Percentiles rank a stretch among this genome's conserved stretches.
Conservation (phyloP, 371 early-diverging fungal species). For the Mortierella sp. region DNA sequence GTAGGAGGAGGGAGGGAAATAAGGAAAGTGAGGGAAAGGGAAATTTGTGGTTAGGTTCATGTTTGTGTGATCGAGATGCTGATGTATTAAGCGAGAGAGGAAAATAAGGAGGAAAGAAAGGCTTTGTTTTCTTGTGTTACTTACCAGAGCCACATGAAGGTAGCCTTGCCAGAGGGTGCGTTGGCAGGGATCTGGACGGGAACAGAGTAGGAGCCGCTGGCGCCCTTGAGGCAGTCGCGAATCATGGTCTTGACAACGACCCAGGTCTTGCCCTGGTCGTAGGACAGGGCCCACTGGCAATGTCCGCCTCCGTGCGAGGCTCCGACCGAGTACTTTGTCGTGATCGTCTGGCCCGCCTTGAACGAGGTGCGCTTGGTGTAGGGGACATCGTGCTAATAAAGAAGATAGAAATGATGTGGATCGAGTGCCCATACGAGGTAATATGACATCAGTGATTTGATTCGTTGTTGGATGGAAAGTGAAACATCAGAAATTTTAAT, state of each 20-base stretch:
- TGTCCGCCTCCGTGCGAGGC: conserved; percentile 71
- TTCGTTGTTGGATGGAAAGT: too few species aligned
- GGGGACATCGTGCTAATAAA: conserved; percentile 23
- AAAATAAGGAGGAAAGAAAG: conserved; percentile 49
- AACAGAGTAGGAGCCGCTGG: conserved; percentile 37
- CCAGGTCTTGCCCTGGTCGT: conserved; percentile 72
- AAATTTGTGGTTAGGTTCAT: too few species aligned
- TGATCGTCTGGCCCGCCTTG: conserved; percentile 54
- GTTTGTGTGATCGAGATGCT: conserved; percentile 4
- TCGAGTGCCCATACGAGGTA: not conserved
- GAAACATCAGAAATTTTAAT: too few species aligned
- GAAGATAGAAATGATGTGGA: not conserved
- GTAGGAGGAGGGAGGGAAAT: not conserved
- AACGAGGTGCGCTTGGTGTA: conserved; percentile 30
- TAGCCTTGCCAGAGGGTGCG: conserved; percentile 63
- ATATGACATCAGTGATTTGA: conserved; percentile 1
- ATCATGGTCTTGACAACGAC: conserved; percentile 70
- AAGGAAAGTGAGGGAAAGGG: not conserved
- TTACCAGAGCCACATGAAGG: conserved; percentile 49
- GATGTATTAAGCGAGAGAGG: conserved; percentile 54
- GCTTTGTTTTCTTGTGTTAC: too few species aligned
- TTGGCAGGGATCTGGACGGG: conserved; percentile 62
- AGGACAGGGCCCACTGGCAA: conserved; percentile 78
- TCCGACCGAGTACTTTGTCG: conserved; percentile 45
- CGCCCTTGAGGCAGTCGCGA: conserved; percentile 60